Evolutionary conservation across 345 rosid species (phyloP).

Genomic region (Aurinia saxatilis): DNA sequence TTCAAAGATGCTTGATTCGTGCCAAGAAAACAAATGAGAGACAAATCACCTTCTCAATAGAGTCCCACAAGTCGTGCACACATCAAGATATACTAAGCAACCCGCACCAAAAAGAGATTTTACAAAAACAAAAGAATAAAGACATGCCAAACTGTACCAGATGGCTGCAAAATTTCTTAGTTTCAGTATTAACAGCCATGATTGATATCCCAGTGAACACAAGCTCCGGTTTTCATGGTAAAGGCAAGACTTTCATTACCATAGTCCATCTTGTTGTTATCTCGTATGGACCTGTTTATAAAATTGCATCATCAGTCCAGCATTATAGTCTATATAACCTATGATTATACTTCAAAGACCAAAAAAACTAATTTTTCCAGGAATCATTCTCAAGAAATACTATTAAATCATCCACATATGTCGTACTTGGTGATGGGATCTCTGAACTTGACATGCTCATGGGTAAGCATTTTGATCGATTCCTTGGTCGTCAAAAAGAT

Average conservation of each 20-base stretch:
- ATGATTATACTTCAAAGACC: too few species aligned
- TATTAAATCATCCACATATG: slow-evolving; percentile 56
- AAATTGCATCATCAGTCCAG: slow-evolving; percentile 36
- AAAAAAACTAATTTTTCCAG: too few species aligned
- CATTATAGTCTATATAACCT: neutral
- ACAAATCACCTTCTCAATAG: slow-evolving; percentile 64
- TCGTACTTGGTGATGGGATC: slow-evolving; percentile 86
- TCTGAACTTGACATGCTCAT: slow-evolving; percentile 69
- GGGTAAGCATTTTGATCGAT: slow-evolving; percentile 71
- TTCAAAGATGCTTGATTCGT: neutral
- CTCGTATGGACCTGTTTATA: slow-evolving; percentile 87
- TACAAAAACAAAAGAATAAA: neutral
- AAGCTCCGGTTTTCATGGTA: slow-evolving; percentile 83
- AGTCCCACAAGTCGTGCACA: slow-evolving; percentile 78
- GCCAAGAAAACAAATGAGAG: slow-evolving; percentile 19
- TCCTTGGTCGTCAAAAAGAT: slow-evolving; percentile 80
- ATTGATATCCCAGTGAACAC: slow-evolving; percentile 72
- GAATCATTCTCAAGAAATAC: too few species aligned
- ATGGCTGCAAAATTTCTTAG: slow-evolving; percentile 71
- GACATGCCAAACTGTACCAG: slow-evolving; percentile 37
- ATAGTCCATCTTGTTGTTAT: slow-evolving; percentile 90
- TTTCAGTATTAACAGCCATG: slow-evolving; percentile 75
- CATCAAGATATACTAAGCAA: neutral
- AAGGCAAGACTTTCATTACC: slow-evolving; percentile 68
- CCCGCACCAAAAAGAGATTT: neutral